Base-by-base conservation (phyloP, 2,329 filamentous ascomycete species). In the Paraconiothyrium sp. region DNA sequence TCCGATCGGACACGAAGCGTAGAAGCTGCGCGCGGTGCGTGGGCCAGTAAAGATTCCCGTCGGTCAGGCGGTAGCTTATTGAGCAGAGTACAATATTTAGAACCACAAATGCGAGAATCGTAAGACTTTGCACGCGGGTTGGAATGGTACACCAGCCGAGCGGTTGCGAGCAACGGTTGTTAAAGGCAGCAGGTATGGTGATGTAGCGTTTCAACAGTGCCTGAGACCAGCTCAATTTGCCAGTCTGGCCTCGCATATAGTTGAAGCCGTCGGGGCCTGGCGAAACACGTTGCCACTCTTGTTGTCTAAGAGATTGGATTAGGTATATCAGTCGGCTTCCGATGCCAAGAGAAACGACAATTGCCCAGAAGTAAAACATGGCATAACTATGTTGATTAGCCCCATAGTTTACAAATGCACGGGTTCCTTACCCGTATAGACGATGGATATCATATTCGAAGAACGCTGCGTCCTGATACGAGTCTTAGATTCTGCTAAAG, bases 1-100 rank as follows among this genome's bases (percentile, higher is more conserved):
- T 89, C 10, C 89, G 84, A 62, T 90, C 88, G 0, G 87, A 85
- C 0, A 88, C 80, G 58, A 88, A 90, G 0, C 88, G 85, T 62
- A 81, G 73, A 4, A 83, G 58, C 64, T 86, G 84, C 4, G 64
- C 62, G 2, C 67, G 68, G 27, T 71, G 67, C 3, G 70, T 58
- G 11, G 76, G 70, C 70, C 74, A 79, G 39, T 84, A 84, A 6
- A 84, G 77, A 60, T 85, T 85, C 11, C 78, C 81, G 4, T 72
- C 60, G 11, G 83, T 83, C 0, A 81, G 67, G 4, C 78, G 75
- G 64, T 86, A 85, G 8, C 75, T 79, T n/a, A 82, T 73, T 16
- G 75, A 73, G 43, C 79, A 83, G 1, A 85, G 64, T 3, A 80
- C 55, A 3, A 80, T 69, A 54, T 82, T 85, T 10, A 86, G 59